These are phyloP conservation scores for Pugionium dolabratum DNA, from an alignment of 345 rosid genomes.

Conservation along the genomic window DNA sequence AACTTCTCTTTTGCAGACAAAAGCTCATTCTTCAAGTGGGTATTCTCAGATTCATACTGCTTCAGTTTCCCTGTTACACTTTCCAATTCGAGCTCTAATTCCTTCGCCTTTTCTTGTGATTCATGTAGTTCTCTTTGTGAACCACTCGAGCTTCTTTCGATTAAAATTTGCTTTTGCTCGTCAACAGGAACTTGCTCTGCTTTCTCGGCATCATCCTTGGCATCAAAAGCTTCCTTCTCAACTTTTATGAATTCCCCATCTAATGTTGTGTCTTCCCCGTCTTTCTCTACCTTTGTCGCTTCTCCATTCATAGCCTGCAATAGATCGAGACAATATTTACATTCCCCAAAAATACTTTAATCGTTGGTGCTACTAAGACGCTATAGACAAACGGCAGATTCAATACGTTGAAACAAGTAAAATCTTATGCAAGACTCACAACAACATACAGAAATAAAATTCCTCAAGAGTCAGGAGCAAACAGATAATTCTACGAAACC, in stretches of 20 bases:
- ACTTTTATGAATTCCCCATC: slow-evolving; percentile 91
- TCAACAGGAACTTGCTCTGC: slow-evolving; percentile 33
- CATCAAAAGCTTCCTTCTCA: slow-evolving; percentile 75
- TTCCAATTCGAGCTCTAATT: slow-evolving; percentile 74
- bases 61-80: slow-evolving; percentile 67
- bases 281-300: slow-evolving; percentile 50
- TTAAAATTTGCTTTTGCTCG: slow-evolving; percentile 36
- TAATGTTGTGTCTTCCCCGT: slow-evolving; percentile 56
- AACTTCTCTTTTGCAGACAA: slow-evolving; percentile 57
- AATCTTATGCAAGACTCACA: slow-evolving; percentile 13
- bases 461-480: slow-evolving; percentile 3
- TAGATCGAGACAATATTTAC: slow-evolving; percentile 22
- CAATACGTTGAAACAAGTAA: background rate
- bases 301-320: slow-evolving; percentile 61
- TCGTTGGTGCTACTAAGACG: slow-evolving; percentile 7
- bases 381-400: background rate
- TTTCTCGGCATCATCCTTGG: slow-evolving; percentile 50
- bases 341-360: slow-evolving; percentile 18
- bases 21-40: slow-evolving; percentile 56
- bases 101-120: slow-evolving; percentile 80
- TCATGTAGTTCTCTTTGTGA: slow-evolving; percentile 72
- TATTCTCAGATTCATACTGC: slow-evolving; percentile 65
- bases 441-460: background rate
- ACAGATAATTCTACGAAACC: slow-evolving; percentile 10
- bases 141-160: slow-evolving; percentile 59